Evolutionary conservation across 495 filamentous ascomycete genomes (phyloP), one percentile per base, ranked within the genome.

Genomic region (Hypomontagnella monticulosa): DNA sequence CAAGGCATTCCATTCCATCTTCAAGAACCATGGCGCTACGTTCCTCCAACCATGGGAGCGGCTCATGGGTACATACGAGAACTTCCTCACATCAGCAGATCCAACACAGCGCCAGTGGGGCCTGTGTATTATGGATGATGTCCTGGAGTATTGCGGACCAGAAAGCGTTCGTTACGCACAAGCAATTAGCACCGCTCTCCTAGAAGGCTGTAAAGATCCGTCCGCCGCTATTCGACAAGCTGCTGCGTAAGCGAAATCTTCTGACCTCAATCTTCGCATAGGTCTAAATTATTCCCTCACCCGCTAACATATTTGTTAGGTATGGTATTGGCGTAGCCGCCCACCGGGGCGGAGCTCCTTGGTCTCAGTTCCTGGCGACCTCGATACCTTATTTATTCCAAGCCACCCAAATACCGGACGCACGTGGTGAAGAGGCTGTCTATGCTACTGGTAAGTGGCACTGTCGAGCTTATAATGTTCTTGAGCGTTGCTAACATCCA

Each of bases 1-100:
- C 88, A 99, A 99, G 81, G 93, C 96, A 0, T 99, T 97, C 86
- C 96, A 99, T 76, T 95, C 91, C 42, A 93, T 99, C 69, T 98
- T 98, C 82, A 97, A 97, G 83, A 91, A 97, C 81, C 91, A 96
- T 71, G 90, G 91, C 56, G 82, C 85, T 14, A 74, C 81, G 23
- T 99, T 98, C 85, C 85, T 99, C 50, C 90, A 86, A 7, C 77
- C 90, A 41, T 98, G 94, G 94, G 88, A 95, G 70, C 86, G 87
- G 19, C 84, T 99, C 15, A 84, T 94, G 63, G 80, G 78, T 10
- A 96, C 91, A 49, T 99, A 98, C 76, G 87, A 92, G 62, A 81
- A 81, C 18, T 97, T 97, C 74, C 89, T 96, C 73, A 88, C 85
- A 38, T 96, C 91, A 61, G 66, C 77, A 14, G 96, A 98, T 72